Evolutionary conservation across 1,139 yeast species (phyloP), one percentile per base, ranked within the genome.

Genomic region (Pichia sp.): DNA sequence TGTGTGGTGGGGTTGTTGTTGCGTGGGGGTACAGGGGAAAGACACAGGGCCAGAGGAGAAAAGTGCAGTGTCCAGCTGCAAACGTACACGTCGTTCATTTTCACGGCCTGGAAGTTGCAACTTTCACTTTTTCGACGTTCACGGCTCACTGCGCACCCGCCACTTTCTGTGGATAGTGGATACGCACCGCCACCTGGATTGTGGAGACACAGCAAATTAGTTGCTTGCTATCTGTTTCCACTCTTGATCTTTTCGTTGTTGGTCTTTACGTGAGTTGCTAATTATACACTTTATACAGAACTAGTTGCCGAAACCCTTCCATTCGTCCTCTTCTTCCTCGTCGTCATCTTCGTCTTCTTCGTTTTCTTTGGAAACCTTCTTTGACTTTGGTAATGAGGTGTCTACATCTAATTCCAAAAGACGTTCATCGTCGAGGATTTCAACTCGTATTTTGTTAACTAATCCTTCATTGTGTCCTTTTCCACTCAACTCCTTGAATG

Each of bases 331-430:
- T 30, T 73, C 72, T 17, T 61, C 67, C 7, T 60, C 67, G 4
- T 57, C 75, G 17, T 67, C 72, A 1, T 60, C 67, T 2, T 58
- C 63, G 6, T 60, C 70, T 10, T 59, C 63, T 15, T 50, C 57
- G 3, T 54, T 57, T 14, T n/a, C n/a, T n/a, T n/a, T n/a, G n/a
- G n/a, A 56, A 61, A 5, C 56, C 62, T 10, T 58, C 61, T 21
- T 55, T 18, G 32, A 31, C n/a, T 51, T 52, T 7, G 54, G 62
- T 44, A 72, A 70, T 10, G 67, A 61, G 3, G 78, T 72, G n/a
- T 83, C 65, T 4, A 82, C 72, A 8, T 83, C 85, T 96, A 96
- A 88, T 35, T 71, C 71, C 33, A 66, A 65, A 49, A 89, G 72
- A 60, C 94, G 75, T 33, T 70, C 67, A 62, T 90, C 96, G 1